These are phyloP conservation scores for Blastobotrys illinoisensis DNA, from an alignment of 1,139 yeast genomes.

Conservation along the genomic window DNA sequence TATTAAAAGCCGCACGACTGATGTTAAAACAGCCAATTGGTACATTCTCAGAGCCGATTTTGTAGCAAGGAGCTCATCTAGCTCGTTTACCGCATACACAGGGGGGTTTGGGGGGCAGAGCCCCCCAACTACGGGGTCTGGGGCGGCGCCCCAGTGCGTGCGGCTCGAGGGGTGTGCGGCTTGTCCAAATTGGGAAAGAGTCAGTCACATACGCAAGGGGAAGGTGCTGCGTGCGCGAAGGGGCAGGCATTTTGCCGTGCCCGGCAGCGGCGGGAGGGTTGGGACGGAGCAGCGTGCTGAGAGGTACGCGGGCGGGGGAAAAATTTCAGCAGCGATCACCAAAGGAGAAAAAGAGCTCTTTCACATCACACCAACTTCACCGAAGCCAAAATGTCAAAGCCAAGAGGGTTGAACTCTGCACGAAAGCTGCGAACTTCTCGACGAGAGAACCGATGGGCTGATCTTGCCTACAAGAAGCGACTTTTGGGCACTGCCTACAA, in stretches of 20 bases:
- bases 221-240: background rate
- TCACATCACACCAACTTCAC: background rate
- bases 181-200: background rate
- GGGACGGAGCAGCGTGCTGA: background rate
- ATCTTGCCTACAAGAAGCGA: slow-evolving; percentile 95
- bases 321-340: background rate
- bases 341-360: background rate
- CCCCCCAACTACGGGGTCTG: no score
- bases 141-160: background rate
- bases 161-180: background rate
- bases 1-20: background rate
- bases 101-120: no score
- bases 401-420: slow-evolving; percentile 99
- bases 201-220: background rate
- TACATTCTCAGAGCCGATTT: no score
- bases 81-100: no score
- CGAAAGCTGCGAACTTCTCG: slow-evolving; percentile 99
- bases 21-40: no score
- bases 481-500: slow-evolving; percentile 99
- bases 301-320: background rate
- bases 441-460: slow-evolving; percentile 99
- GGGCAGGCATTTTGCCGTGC: background rate
- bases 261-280: background rate
- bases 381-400: slow-evolving; percentile 41
- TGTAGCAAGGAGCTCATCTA: no score